Evolutionary conservation across 768 basidiomycete genomes (phyloP).

Genomic region (Terana coerulea): DNA sequence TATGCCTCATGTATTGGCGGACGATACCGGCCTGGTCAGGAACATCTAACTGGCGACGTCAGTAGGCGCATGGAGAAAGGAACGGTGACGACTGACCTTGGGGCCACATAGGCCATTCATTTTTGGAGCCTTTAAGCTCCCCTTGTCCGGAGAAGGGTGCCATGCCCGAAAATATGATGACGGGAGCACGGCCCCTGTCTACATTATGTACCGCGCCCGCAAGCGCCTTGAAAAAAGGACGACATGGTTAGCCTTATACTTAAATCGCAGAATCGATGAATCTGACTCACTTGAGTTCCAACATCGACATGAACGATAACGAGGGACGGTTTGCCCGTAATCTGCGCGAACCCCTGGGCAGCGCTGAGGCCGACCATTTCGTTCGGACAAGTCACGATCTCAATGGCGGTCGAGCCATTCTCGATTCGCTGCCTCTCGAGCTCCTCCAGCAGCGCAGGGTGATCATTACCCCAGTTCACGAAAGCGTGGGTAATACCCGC

Average conservation of each 20-base stretch:
- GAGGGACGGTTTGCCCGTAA: conserved; percentile 61
- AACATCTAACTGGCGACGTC: conserved; percentile 39
- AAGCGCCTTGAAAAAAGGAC: conserved; percentile 41
- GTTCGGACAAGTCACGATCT: conserved; percentile 66
- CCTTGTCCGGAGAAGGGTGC: conserved; percentile 54
- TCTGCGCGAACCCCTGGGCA: conserved; percentile 69
- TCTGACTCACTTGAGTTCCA: conserved; percentile 51
- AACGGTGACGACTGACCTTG: conserved; percentile 46
- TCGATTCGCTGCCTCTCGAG: conserved; percentile 50
- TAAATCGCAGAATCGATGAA: background rate
- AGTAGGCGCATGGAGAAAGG: background rate
- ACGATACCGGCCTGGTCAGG: conserved; percentile 71
- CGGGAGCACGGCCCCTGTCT: conserved; percentile 54
- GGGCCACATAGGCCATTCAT: conserved; percentile 73
- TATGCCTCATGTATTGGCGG: conserved; percentile 71
- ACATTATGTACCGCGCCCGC: conserved; percentile 74
- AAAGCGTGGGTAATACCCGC: conserved; percentile 66
- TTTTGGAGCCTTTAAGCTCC: conserved; percentile 59
- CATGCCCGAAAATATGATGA: conserved; percentile 71
- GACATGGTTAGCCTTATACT: background rate
- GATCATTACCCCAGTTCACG: conserved; percentile 77
- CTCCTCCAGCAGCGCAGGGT: conserved; percentile 69
- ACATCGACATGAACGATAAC: conserved; percentile 76
- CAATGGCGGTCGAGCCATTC: conserved; percentile 33
- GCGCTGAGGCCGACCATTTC: conserved; percentile 75